phyloP scores from a whole-genome alignment of 1,139 yeast species.

The Geotrichum bryndzae region DNA sequence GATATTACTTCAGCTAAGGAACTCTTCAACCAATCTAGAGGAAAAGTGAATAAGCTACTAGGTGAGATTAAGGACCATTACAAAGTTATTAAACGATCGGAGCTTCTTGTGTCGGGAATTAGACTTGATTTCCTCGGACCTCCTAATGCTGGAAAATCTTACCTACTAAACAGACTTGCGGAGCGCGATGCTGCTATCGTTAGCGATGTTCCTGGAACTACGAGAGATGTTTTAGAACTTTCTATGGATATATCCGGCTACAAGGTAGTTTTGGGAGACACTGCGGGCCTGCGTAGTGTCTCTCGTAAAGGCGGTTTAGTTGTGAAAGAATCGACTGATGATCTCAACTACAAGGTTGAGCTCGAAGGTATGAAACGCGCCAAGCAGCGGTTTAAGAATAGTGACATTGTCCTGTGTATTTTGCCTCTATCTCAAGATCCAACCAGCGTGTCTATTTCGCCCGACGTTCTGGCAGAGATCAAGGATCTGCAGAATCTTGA shows the following conservation, averaged over 20 bases:
- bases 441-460: conserved; percentile 3
- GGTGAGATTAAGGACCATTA: conserved; percentile 42
- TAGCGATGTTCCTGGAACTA: conserved; percentile 88
- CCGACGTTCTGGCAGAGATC: conserved; percentile 26
- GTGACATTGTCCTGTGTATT: conserved; percentile 46
- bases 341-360: conserved; percentile 55
- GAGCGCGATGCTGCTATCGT: conserved; percentile 86
- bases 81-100: conserved; percentile 50
- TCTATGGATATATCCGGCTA: conserved; percentile 78
- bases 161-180: conserved; percentile 66
- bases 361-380: conserved; percentile 80
- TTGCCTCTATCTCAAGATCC: conserved; percentile 26
- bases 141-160: conserved; percentile 95
- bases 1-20: conserved; percentile 58
- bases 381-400: conserved; percentile 53
- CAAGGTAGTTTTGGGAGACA: conserved; percentile 80
- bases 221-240: conserved; percentile 81
- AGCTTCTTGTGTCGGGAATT: conserved; percentile 66
- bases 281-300: conserved; percentile 79
- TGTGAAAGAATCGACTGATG: conserved; percentile 19
- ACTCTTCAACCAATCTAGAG: conserved; percentile 45
- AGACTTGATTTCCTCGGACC: conserved; percentile 75
- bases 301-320: conserved; percentile 7
- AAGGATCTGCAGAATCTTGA: conserved; percentile 23
- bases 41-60: conserved; percentile 40